phyloP scores from a whole-genome alignment of 805 yeast genomes.

The Lipomyces sp. region DNA sequence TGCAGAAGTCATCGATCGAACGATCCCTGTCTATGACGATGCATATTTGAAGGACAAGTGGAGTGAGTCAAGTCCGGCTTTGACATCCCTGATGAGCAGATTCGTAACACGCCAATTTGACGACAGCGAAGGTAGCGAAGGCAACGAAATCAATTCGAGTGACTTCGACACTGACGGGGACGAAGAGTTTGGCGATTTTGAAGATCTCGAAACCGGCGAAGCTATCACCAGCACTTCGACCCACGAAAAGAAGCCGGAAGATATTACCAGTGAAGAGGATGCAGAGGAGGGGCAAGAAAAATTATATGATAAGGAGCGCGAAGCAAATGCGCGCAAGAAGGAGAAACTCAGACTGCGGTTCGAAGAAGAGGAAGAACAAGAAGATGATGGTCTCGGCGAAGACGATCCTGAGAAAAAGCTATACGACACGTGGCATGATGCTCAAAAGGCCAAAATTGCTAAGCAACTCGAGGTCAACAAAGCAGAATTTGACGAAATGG shows the following conservation, averaged over 20 bases:
- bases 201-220: conserved; percentile 43
- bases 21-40: conserved; percentile 34
- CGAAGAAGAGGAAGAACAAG: conserved; percentile 76
- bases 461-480: conserved; percentile 94
- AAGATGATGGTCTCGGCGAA: conserved; percentile 59
- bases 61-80: conserved; percentile 29
- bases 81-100: conserved; percentile 25
- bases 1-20: conserved; percentile 32
- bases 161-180: conserved; percentile 60
- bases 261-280: conserved; percentile 41
- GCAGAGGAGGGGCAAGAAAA: conserved; percentile 31
- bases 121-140: conserved; percentile 42
- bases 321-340: conserved; percentile 82
- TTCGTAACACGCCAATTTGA: conserved; percentile 38
- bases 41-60: conserved; percentile 36
- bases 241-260: conserved; percentile 45
- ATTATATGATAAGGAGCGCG: conserved; percentile 75
- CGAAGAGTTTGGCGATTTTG: conserved; percentile 50
- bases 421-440: conserved; percentile 96
- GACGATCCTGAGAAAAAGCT: conserved; percentile 79
- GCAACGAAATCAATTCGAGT: conserved; percentile 44
- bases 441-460: conserved; percentile 95
- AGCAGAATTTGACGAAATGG: conserved; percentile 67
- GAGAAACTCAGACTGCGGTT: conserved; percentile 87
- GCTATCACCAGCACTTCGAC: conserved; percentile 51